Percentiles rank a stretch among this genome's conserved stretches.
Conservation (phyloP, 345 rosid species). For the Gossypium thurberi region DNA sequence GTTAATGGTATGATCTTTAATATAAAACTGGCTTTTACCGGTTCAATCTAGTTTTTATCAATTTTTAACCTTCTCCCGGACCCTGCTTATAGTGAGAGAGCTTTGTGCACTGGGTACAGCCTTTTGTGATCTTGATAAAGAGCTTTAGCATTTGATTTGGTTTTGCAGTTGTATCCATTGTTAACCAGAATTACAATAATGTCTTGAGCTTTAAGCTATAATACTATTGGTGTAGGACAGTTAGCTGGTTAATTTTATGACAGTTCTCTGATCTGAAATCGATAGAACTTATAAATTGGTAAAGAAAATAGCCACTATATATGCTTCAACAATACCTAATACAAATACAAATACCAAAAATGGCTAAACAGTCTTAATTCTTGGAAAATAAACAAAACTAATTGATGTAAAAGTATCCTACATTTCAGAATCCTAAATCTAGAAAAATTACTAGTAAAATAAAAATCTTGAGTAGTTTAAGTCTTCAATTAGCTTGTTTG, state of each 20-base stretch:
- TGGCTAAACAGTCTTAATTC: not conserved
- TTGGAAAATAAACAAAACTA: not conserved
- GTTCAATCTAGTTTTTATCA: not conserved
- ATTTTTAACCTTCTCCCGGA: not conserved
- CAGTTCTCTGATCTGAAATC: not conserved
- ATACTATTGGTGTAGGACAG: not conserved
- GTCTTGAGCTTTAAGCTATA: not conserved
- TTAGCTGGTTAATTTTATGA: not conserved
- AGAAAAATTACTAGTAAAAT: not conserved
- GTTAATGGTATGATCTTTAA: not conserved
- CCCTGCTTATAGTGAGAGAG: not conserved
- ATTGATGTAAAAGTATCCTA: not conserved
- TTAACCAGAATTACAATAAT: not conserved
- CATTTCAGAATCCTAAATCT: not conserved
- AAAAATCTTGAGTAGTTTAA: not conserved
- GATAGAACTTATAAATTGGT: not conserved
- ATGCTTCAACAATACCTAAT: not conserved
- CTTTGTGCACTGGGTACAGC: not conserved
- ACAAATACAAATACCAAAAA: not conserved
- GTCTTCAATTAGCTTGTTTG: not conserved
- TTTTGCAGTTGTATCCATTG: not conserved
- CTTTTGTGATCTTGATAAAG: not conserved
- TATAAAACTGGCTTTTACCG: not conserved
- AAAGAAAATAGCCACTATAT: not conserved
- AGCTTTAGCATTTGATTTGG: not conserved